Evolutionary conservation across 352 stramenopile species (phyloP).

Genomic region (Globisporangium megalacanthum): DNA sequence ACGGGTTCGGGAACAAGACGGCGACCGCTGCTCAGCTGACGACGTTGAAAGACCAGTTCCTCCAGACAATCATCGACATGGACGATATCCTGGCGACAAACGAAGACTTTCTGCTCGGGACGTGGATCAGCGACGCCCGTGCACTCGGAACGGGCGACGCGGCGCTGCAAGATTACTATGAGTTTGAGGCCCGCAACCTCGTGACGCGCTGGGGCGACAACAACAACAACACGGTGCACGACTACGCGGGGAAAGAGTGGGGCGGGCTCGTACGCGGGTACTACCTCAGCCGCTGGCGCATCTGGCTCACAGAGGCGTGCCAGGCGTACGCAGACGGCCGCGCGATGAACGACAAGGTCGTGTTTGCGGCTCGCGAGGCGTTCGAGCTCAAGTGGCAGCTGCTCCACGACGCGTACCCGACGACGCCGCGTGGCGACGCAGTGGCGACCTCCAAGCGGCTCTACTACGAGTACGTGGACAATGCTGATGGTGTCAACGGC

Average conservation of each 20-base stretch:
- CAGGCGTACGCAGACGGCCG: conserved; percentile 55
- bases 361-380: conserved; percentile 38
- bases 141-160: conserved; percentile 25
- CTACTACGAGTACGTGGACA: conserved; percentile 40
- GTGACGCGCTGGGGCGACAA: conserved; percentile 76
- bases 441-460: conserved; percentile 49
- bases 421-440: conserved; percentile 33
- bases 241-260: conserved; percentile 80
- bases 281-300: conserved; percentile 64
- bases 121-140: conserved; percentile 61
- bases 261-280: conserved; percentile 58
- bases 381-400: conserved; percentile 81
- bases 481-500: not conserved
- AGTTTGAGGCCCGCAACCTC: conserved; percentile 82
- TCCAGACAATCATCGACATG: conserved; percentile 44
- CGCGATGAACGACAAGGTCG: conserved; percentile 38
- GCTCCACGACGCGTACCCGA: conserved; percentile 44
- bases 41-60: conserved; percentile 34
- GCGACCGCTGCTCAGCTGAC: conserved; percentile 27
- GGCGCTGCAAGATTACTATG: conserved; percentile 49
- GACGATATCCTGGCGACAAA: conserved; percentile 64
- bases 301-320: conserved; percentile 71
- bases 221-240: conserved; percentile 65
- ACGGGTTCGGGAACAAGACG: conserved; percentile 34
- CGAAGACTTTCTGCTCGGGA: conserved; percentile 63